Percentiles rank a stretch among this genome's conserved stretches.
Conservation (phyloP, 2,329 filamentous ascomycete genomes). For the Mycosphaerella arachidis region DNA sequence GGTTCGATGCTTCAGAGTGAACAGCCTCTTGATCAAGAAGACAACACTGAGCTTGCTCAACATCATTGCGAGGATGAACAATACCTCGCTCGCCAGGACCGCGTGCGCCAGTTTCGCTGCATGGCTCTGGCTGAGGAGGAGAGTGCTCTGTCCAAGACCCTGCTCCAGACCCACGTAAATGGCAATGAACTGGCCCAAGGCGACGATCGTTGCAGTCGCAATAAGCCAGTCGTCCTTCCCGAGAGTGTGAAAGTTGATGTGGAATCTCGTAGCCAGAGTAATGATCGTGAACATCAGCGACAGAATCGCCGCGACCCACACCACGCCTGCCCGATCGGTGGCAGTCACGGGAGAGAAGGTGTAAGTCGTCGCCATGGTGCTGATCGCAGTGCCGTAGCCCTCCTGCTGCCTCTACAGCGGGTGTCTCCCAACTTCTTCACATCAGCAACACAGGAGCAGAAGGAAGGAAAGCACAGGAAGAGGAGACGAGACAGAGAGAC, state of each 20-base stretch:
- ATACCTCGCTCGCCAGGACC: constrained; percentile 25
- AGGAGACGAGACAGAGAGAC: too few species aligned
- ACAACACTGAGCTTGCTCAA: constrained; percentile 31
- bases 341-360: constrained; percentile 15
- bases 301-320: constrained; percentile 30
- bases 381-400: too few species aligned
- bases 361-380: constrained; percentile 10
- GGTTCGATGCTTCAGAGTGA: constrained; percentile 24
- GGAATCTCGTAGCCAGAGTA: constrained; percentile 22
- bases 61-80: constrained; percentile 26
- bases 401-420: too few species aligned
- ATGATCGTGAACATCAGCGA: constrained; percentile 25
- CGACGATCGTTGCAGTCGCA: constrained; percentile 19
- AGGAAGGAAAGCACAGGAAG: too few species aligned
- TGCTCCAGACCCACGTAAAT: constrained; percentile 21
- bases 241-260: constrained; percentile 26
- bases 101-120: constrained; percentile 13
- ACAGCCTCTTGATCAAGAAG: constrained; percentile 30
- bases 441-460: too few species aligned
- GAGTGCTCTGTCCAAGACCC: constrained; percentile 18
- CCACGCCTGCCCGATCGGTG: constrained; percentile 13
- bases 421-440: too few species aligned
- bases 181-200: constrained; percentile 21
- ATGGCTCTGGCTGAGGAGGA: constrained; percentile 11
- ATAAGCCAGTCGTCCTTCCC: constrained; percentile 29